Evolutionary conservation across 192 early-diverging fungal genomes (phyloP).

Genomic region (Coemansia sp.): DNA sequence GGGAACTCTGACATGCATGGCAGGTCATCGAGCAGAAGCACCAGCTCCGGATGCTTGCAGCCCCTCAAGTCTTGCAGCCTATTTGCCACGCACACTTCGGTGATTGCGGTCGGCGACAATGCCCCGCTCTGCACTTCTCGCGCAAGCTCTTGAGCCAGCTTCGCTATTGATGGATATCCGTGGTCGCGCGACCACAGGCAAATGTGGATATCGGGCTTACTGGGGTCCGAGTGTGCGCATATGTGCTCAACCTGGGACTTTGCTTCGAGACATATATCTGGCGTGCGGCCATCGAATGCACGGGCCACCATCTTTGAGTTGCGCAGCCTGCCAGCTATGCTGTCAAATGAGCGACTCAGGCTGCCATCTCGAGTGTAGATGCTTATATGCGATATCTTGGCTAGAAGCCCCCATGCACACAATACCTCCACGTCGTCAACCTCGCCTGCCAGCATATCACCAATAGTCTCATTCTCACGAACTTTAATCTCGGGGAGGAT

Average conservation of each 20-base stretch:
- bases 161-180: constrained; percentile 32
- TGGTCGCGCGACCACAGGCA: constrained; percentile 45
- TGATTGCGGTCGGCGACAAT: constrained; percentile 15
- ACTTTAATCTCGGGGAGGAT: constrained; percentile 24
- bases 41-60: constrained; percentile 32
- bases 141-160: constrained; percentile 21
- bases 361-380: constrained; percentile 39
- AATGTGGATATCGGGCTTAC: constrained; percentile 16
- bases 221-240: constrained; percentile 10
- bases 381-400: constrained; percentile 38
- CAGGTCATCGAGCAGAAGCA: constrained; percentile 33
- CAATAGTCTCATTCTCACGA: constrained; percentile 1
- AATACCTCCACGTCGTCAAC: constrained; percentile 35
- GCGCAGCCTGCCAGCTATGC: constrained; percentile 30
- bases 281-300: constrained; percentile 23
- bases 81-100: constrained; percentile 16
- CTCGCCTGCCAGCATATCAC: constrained; percentile 11
- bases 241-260: constrained; percentile 4
- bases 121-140: constrained; percentile 10
- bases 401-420: constrained; percentile 39
- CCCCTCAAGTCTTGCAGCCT: constrained; percentile 25
- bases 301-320: constrained; percentile 42
- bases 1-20: constrained; percentile 46
- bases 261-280: constrained; percentile 24
- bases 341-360: constrained; percentile 16